These are phyloP conservation scores for Ceratobasidium sp. DNA, from an alignment of 1,284 basidiomycete species.

Conservation along the genomic window DNA sequence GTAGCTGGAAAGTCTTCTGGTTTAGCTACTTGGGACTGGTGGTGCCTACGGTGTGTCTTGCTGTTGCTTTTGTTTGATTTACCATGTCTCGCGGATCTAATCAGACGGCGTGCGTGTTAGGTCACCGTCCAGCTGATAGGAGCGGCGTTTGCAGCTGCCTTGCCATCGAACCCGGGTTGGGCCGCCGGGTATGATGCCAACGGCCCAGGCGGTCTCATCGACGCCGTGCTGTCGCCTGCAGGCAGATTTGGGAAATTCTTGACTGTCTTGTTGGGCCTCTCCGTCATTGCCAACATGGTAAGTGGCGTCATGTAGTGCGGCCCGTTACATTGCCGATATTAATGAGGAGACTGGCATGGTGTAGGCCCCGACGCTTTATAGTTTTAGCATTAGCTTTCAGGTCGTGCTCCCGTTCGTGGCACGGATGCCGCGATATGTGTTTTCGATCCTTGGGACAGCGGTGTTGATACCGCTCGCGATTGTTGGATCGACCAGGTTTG, in stretches of 20 bases:
- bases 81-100: not conserved
- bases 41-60: slow-evolving; percentile 64
- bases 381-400: slow-evolving; percentile 82
- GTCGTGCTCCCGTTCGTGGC: slow-evolving; percentile 73
- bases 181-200: slow-evolving; percentile 61
- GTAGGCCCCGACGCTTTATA: slow-evolving; percentile 64
- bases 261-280: slow-evolving; percentile 68
- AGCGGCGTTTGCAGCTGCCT: slow-evolving; percentile 70
- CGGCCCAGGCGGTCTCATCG: slow-evolving; percentile 69
- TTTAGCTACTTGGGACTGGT: slow-evolving; percentile 79
- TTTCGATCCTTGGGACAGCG: slow-evolving; percentile 81
- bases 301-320: not conserved
- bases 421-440: slow-evolving; percentile 82
- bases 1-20: slow-evolving; percentile 71
- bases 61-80: not conserved
- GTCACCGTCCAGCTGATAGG: slow-evolving; percentile 74
- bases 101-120: slow-evolving; percentile 48
- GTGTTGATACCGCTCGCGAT: slow-evolving; percentile 74
- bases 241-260: slow-evolving; percentile 74
- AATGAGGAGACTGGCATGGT: slow-evolving; percentile 49
- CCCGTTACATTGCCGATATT: slow-evolving; percentile 50
- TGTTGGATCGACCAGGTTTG: slow-evolving; percentile 71
- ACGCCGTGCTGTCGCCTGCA: slow-evolving; percentile 72
- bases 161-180: slow-evolving; percentile 72
- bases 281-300: slow-evolving; percentile 83